Evolutionary conservation across 2,329 filamentous ascomycete species (phyloP).

Genomic region (Xylariaceae sp.): DNA sequence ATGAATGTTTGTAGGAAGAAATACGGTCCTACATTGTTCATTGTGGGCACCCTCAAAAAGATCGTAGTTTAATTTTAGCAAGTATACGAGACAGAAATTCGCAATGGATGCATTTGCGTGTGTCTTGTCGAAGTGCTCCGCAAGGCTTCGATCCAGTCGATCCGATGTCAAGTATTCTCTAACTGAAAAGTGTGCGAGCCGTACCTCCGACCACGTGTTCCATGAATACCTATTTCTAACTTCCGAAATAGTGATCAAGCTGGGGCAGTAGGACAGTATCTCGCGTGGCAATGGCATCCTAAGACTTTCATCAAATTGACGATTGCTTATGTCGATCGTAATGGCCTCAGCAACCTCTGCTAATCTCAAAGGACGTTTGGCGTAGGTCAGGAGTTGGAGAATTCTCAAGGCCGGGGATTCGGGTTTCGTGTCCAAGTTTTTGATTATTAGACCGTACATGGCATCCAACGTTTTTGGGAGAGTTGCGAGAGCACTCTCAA

Average conservation of each 20-base stretch:
- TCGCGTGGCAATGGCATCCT: constrained; percentile 26
- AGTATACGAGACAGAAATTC: too few relatives aligned
- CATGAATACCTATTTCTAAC: neutral
- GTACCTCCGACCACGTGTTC: constrained; percentile 10
- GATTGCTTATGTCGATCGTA: neutral
- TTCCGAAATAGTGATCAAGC: constrained; percentile 22
- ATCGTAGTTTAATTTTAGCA: too few relatives aligned
- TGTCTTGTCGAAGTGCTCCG: neutral
- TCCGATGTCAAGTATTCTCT: constrained; percentile 30
- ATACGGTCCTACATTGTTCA: too few relatives aligned
- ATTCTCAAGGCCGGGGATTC: constrained; percentile 8
- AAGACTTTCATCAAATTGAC: constrained; percentile 8
- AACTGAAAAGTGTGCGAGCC: constrained; percentile 31
- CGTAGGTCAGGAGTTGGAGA: constrained; percentile 16
- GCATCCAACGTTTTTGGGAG: constrained; percentile 20
- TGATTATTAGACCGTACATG: constrained; percentile 20
- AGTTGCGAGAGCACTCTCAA: constrained; percentile 1
- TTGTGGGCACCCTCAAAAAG: too few relatives aligned
- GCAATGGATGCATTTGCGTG: neutral
- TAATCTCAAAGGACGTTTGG: constrained; percentile 4
- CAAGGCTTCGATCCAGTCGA: constrained; percentile 12
- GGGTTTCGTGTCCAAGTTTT: neutral
- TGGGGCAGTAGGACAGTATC: constrained; percentile 25
- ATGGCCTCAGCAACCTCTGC: constrained; percentile 13
- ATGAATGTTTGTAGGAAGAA: too few relatives aligned